Evolutionary conservation across 768 basidiomycete species (phyloP).

Genomic region (Suillus variegatus): DNA sequence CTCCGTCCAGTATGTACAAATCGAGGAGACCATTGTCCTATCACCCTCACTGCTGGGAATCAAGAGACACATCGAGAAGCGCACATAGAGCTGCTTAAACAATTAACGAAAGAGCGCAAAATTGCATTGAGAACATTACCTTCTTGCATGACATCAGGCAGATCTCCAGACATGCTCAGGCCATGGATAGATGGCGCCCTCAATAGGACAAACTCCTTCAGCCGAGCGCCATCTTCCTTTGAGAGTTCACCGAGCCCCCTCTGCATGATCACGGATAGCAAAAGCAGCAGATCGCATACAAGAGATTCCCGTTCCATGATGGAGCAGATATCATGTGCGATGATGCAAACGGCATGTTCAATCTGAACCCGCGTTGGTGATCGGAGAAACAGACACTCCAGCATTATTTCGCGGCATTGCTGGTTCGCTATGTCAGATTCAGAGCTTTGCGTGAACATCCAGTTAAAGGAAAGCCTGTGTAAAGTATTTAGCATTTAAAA

Average conservation of each 20-base stretch:
- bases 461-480: conserved; percentile 41
- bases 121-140: conserved; percentile 26
- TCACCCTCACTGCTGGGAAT: conserved; percentile 38
- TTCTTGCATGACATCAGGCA: conserved; percentile 30
- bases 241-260: conserved; percentile 29
- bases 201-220: conserved; percentile 45
- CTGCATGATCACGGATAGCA: conserved; percentile 41
- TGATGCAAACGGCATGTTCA: conserved; percentile 38
- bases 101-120: conserved; percentile 6
- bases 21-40: conserved; percentile 38
- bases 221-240: conserved; percentile 27
- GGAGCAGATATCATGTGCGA: conserved; percentile 36
- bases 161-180: conserved; percentile 33
- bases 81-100: conserved; percentile 38
- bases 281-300: conserved; percentile 33
- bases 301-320: conserved; percentile 24
- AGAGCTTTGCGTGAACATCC: conserved; percentile 42
- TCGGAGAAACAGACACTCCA: conserved; percentile 31
- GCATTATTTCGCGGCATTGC: conserved; percentile 34
- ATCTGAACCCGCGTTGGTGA: conserved; percentile 29
- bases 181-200: conserved; percentile 33
- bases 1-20: conserved; percentile 46
- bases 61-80: conserved; percentile 43
- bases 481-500: neutral
- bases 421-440: conserved; percentile 22